phyloP scores from a whole-genome alignment of 305 asterid species.

The Euphrasia arctica region DNA sequence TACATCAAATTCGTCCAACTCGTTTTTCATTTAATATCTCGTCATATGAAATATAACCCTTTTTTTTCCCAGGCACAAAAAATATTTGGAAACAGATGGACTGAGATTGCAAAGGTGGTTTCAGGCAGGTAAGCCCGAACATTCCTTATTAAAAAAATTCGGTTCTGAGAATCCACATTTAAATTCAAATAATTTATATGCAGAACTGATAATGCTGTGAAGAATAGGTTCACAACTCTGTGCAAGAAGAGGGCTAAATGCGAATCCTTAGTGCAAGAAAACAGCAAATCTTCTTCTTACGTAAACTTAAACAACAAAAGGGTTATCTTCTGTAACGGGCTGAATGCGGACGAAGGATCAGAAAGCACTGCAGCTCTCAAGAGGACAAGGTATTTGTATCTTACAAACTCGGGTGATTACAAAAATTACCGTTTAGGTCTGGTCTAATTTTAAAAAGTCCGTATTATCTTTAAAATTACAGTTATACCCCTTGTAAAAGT shows the following conservation, averaged over 20 bases:
- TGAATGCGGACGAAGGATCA: constrained; percentile 36
- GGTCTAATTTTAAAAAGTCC: not conserved
- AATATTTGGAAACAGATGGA: constrained; percentile 91
- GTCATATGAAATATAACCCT: not conserved
- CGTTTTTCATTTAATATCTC: not conserved
- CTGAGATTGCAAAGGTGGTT: constrained; percentile 97
- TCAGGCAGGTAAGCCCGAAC: constrained; percentile 64
- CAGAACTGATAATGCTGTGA: constrained; percentile 99
- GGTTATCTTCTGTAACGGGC: constrained; percentile 50
- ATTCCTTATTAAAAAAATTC: not conserved
- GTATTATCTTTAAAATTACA: not conserved
- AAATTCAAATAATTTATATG: not conserved
- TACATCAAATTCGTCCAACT: constrained; percentile 23
- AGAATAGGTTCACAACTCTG: constrained; percentile 87
- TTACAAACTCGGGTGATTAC: constrained; percentile 1
- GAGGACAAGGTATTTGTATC: constrained; percentile 53
- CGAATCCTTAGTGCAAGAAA: constrained; percentile 75
- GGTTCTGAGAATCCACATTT: not conserved
- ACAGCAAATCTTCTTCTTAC: constrained; percentile 45
- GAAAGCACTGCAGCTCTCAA: constrained; percentile 48
- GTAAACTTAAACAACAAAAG: constrained; percentile 77
- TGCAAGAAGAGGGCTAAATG: constrained; percentile 86
- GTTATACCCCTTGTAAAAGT: not conserved
- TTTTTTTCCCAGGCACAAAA: constrained; percentile 67
- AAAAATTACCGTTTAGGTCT: not conserved